Evolutionary conservation across 495 filamentous ascomycete genomes (phyloP).

Genomic region (Daldinia vernicosa): DNA sequence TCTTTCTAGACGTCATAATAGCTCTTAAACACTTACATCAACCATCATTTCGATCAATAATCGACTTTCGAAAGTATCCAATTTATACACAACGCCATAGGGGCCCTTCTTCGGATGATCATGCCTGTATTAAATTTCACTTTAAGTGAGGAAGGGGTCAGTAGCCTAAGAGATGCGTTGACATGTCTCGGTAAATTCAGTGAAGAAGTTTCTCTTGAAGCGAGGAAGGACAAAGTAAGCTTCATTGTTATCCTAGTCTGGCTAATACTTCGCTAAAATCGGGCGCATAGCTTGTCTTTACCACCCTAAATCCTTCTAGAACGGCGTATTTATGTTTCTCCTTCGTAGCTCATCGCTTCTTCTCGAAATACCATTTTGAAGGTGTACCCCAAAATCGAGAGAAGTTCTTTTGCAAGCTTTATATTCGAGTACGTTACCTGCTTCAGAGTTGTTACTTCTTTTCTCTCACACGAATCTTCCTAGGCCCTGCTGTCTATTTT

Average conservation of each 20-base stretch:
- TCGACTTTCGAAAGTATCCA: neutral
- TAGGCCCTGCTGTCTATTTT: constrained; percentile 59
- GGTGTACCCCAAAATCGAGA: constrained; percentile 55
- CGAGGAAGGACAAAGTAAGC: constrained; percentile 73
- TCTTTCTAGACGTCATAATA: neutral
- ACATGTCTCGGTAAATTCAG: constrained; percentile 90
- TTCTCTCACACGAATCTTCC: constrained; percentile 24
- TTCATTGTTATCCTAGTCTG: neutral
- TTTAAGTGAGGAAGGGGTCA: constrained; percentile 75
- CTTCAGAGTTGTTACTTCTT: neutral
- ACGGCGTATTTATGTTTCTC: constrained; percentile 88
- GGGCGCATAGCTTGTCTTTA: constrained; percentile 73
- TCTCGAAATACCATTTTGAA: constrained; percentile 76
- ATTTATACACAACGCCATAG: neutral
- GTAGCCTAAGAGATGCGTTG: constrained; percentile 82
- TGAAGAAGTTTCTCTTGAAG: constrained; percentile 88
- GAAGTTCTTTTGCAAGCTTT: constrained; percentile 60
- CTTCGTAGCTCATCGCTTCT: constrained; percentile 79
- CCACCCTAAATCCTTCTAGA: constrained; percentile 89
- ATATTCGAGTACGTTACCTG: constrained; percentile 51
- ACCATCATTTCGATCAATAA: neutral
- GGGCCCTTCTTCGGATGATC: neutral
- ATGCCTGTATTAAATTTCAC: constrained; percentile 85
- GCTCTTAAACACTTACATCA: neutral
- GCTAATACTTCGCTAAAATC: constrained; percentile 9